phyloP scores from a whole-genome alignment of 2,329 filamentous ascomycete species.

The Clonostachys byssicola region DNA sequence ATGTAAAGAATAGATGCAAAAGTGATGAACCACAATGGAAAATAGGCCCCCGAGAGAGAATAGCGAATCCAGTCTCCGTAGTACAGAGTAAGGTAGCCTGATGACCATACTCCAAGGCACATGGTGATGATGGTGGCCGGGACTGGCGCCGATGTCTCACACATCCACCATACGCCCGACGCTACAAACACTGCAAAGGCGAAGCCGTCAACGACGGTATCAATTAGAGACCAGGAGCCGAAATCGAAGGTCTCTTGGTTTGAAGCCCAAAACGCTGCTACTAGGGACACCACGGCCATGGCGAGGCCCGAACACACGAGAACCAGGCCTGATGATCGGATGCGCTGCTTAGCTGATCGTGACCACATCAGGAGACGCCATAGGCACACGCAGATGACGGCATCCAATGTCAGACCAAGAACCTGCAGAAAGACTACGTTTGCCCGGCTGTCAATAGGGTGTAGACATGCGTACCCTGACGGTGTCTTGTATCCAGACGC shows the following conservation, averaged over 20 bases:
- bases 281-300: slow-evolving; percentile 7
- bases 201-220: slow-evolving; percentile 42
- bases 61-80: slow-evolving; percentile 42
- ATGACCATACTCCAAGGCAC: slow-evolving; percentile 24
- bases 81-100: slow-evolving; percentile 11
- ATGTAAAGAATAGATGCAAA: slow-evolving; percentile 36
- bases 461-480: slow-evolving; percentile 50
- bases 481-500: slow-evolving; percentile 26
- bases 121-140: slow-evolving; percentile 37
- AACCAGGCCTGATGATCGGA: slow-evolving; percentile 39
- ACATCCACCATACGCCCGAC: slow-evolving; percentile 39
- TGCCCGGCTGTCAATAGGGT: slow-evolving; percentile 28
- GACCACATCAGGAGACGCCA: slow-evolving; percentile 50
- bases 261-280: slow-evolving; percentile 26
- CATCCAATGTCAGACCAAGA: slow-evolving; percentile 39
- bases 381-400: slow-evolving; percentile 36
- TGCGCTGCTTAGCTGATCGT: slow-evolving; percentile 37
- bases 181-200: slow-evolving; percentile 36
- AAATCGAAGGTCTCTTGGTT: slow-evolving; percentile 17
- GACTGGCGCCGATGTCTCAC: slow-evolving; percentile 37
- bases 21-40: slow-evolving; percentile 33
- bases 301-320: slow-evolving; percentile 32
- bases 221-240: slow-evolving; percentile 33
- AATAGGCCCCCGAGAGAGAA: slow-evolving; percentile 21
- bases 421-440: slow-evolving; percentile 34